Evolutionary conservation across 371 early-diverging fungal genomes (phyloP).

Genomic region (Mucor irregularis): DNA sequence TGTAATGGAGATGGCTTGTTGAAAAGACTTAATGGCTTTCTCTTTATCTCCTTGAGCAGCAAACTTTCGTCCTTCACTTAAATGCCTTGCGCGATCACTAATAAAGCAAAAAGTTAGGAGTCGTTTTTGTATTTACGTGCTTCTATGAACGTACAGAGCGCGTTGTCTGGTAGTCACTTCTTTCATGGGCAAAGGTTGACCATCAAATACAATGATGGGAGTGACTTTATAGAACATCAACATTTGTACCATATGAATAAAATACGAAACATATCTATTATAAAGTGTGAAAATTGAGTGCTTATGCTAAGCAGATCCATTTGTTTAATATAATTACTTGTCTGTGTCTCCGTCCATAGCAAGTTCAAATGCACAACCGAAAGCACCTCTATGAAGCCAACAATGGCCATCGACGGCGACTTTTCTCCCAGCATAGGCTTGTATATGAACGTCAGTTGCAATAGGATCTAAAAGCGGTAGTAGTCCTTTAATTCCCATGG

Average conservation of each 20-base stretch:
- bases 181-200: conserved; percentile 91
- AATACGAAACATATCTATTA: conserved; percentile 74
- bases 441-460: conserved; percentile 61
- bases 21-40: conserved; percentile 73
- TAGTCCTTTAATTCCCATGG: conserved; percentile 88
- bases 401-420: conserved; percentile 93
- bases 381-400: conserved; percentile 92
- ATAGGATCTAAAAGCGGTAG: conserved; percentile 76
- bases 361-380: conserved; percentile 78
- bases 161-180: conserved; percentile 75
- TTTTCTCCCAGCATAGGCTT: conserved; percentile 65
- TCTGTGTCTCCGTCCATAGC: conserved; percentile 63
- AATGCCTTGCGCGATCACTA: neutral
- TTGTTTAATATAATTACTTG: conserved; percentile 44
- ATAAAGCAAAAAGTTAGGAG: neutral
- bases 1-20: conserved; percentile 70
- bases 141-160: conserved; percentile 32
- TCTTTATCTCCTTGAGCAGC: conserved; percentile 50
- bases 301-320: no score
- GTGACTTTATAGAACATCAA: conserved; percentile 69
- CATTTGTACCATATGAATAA: conserved; percentile 70
- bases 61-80: conserved; percentile 26
- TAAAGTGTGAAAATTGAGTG: neutral
- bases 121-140: neutral
- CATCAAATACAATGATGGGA: conserved; percentile 97